Conservation (phyloP, 108 stramenopile species). For the Cyclotella baltica region DNA sequence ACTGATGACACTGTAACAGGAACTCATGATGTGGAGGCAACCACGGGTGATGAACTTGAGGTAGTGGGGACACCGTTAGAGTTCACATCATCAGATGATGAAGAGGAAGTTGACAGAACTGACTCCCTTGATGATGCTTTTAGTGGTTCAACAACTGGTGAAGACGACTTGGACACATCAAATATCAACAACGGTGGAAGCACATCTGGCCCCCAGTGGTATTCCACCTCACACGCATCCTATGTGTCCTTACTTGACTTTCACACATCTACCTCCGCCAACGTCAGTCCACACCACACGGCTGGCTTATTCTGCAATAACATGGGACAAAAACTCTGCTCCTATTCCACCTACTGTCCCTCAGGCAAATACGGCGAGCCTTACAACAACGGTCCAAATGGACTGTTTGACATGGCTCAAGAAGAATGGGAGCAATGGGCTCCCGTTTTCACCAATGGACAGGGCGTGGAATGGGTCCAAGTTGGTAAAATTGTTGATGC, state of each 20-base stretch:
- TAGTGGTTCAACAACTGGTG: background rate
- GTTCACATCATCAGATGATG: too few species aligned
- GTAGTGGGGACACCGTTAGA: too few species aligned
- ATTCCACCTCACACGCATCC: constrained; percentile 16
- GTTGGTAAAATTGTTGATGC: constrained; percentile 12
- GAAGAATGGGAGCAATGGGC: constrained; percentile 22
- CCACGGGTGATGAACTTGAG: background rate
- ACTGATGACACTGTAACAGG: background rate
- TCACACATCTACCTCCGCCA: background rate
- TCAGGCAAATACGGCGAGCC: background rate
- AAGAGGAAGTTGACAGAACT: too few species aligned
- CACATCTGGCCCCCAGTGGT: constrained; percentile 5
- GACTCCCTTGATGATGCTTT: too few species aligned
- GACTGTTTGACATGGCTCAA: background rate
- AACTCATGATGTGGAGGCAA: background rate
- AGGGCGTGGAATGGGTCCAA: constrained; percentile 20
- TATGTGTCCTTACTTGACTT: constrained; percentile 4
- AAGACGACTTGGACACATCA: background rate
- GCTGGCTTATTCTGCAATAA: background rate
- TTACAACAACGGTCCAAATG: constrained; percentile 1
- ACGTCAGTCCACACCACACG: background rate
- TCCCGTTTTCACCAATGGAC: background rate
- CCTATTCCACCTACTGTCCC: constrained; percentile 18
- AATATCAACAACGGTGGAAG: background rate
- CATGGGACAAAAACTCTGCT: constrained; percentile 3